Evolutionary conservation across 106 monocot genomes (phyloP).

Genomic region (Apostasia shenzhenica): DNA sequence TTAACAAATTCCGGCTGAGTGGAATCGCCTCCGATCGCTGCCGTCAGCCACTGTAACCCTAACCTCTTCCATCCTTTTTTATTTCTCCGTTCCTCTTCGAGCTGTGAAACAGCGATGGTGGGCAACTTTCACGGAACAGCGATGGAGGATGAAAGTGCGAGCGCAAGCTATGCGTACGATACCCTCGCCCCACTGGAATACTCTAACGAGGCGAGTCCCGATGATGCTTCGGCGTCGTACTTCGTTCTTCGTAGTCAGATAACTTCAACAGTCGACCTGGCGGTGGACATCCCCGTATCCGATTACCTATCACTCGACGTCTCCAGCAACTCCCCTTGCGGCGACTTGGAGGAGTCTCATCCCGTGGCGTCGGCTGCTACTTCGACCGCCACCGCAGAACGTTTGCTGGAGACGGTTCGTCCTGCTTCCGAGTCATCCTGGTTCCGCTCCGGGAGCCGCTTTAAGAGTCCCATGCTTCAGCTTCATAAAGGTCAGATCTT

Average conservation of each 20-base stretch:
- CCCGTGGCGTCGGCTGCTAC: neutral
- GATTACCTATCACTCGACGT: conserved; percentile 69
- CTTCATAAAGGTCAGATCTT: conserved; percentile 49
- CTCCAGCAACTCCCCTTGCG: conserved; percentile 3
- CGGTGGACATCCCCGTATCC: conserved; percentile 27
- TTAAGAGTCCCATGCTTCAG: conserved; percentile 75
- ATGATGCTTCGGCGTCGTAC: conserved; percentile 18
- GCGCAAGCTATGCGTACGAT: conserved; percentile 27
- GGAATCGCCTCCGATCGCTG: no score
- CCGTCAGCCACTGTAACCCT: no score
- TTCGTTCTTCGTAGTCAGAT: conserved; percentile 49
- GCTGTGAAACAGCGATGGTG: no score
- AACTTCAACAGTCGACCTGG: conserved; percentile 12
- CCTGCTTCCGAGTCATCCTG: conserved; percentile 30
- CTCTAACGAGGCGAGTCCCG: conserved; percentile 4
- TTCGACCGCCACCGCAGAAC: neutral
- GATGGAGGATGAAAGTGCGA: neutral
- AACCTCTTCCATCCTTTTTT: no score
- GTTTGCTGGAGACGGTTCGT: neutral
- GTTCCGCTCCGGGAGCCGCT: conserved; percentile 47
- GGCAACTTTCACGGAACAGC: no score
- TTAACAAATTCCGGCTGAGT: no score
- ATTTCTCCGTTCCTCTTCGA: no score
- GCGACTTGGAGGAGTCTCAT: neutral
- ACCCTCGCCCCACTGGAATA: conserved; percentile 22